phyloP scores from a whole-genome alignment of 129 eudicot genomes.

The Helianthus tuberosus region DNA sequence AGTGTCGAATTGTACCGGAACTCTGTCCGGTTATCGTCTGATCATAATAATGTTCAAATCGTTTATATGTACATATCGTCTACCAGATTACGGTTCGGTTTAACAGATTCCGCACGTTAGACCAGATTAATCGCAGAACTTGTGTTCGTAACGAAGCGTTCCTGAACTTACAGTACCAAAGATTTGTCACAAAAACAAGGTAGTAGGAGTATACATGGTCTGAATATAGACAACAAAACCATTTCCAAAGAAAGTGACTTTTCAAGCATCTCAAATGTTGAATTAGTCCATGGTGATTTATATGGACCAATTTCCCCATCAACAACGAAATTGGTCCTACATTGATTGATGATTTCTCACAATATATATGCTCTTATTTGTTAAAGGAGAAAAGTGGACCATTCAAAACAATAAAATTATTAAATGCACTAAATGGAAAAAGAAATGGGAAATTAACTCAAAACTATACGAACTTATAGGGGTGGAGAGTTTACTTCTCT shows the following conservation, averaged over 20 bases:
- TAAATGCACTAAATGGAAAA: background rate
- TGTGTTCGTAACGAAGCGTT: too few relatives aligned
- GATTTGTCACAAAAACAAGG: background rate
- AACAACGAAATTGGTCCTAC: background rate
- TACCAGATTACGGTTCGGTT: too few relatives aligned
- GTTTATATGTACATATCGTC: too few relatives aligned
- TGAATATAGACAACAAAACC: background rate
- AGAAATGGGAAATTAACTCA: background rate
- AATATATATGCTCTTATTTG: background rate
- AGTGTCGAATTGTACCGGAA: too few relatives aligned
- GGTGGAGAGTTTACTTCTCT: background rate
- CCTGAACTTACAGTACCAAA: background rate
- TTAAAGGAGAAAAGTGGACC: background rate
- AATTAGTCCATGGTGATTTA: background rate
- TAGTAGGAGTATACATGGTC: background rate
- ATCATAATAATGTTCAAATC: too few relatives aligned
- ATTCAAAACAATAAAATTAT: background rate
- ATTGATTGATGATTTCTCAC: background rate
- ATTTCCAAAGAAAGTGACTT: background rate
- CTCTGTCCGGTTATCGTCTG: too few relatives aligned
- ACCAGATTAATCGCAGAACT: too few relatives aligned
- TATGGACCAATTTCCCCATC: background rate
- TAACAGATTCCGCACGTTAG: too few relatives aligned
- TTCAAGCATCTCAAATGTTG: background rate
- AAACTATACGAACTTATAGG: background rate